Conservation (phyloP, 257 asterid genomes). For the Anisodus tanguticus region DNA sequence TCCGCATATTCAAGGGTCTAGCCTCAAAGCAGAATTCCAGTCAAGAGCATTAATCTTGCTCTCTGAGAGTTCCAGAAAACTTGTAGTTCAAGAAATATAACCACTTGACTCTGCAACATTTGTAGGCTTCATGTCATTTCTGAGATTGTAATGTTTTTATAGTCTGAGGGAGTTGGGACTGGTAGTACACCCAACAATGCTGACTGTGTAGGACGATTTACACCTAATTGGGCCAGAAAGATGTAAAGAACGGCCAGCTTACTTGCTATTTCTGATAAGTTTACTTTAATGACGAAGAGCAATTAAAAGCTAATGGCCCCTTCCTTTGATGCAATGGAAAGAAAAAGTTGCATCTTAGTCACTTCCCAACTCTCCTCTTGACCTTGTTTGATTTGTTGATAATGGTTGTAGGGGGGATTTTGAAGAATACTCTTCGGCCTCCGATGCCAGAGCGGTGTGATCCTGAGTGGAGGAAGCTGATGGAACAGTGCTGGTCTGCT, state of each 20-base stretch:
- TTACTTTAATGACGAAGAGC: neutral
- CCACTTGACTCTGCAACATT: constrained; percentile 15
- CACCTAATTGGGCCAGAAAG: constrained; percentile 10
- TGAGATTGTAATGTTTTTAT: neutral
- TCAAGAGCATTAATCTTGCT: constrained; percentile 15
- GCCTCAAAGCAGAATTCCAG: neutral
- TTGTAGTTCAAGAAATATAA: neutral
- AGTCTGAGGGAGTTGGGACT: neutral
- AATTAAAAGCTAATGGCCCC: neutral
- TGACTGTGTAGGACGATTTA: constrained; percentile 11
- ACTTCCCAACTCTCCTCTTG: constrained; percentile 11
- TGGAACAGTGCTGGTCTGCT: constrained; percentile 78
- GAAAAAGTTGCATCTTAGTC: neutral
- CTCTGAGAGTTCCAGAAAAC: neutral
- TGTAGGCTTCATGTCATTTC: neutral
- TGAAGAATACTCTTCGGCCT: constrained; percentile 75
- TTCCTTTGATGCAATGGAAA: neutral
- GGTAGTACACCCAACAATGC: neutral
- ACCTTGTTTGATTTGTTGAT: constrained; percentile 12
- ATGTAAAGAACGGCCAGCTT: neutral
- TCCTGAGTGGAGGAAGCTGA: constrained; percentile 68
- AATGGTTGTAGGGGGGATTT: constrained; percentile 62
- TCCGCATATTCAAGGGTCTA: neutral
- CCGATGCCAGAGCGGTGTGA: constrained; percentile 65
- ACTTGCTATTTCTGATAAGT: constrained; percentile 4